These are phyloP conservation scores for Ophiostoma australiae DNA, from an alignment of 2,329 filamentous ascomycete genomes.

Conservation along the genomic window DNA sequence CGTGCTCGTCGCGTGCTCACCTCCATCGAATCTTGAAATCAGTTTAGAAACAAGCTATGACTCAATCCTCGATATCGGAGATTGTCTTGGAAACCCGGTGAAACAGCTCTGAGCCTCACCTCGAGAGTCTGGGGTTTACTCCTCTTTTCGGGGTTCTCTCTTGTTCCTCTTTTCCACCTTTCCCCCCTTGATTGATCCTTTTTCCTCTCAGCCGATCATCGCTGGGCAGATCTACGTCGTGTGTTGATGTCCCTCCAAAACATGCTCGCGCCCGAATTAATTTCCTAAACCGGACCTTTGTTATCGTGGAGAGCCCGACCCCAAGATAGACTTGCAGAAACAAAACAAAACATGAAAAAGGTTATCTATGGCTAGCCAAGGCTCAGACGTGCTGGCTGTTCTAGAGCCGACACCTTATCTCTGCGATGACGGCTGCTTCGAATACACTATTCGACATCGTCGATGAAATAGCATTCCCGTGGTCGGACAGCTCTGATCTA, in stretches of 20 bases:
- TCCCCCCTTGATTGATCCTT: neutral
- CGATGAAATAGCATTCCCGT: neutral
- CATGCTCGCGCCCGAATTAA: neutral
- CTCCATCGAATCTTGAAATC: neutral
- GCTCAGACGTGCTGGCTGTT: neutral
- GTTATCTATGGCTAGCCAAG: slow-evolving; percentile 1
- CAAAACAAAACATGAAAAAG: neutral
- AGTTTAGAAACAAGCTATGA: neutral
- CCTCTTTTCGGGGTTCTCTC: slow-evolving; percentile 9
- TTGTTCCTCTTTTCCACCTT: neutral
- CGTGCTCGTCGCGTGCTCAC: slow-evolving; percentile 1
- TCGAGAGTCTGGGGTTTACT: neutral
- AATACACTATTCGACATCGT: neutral
- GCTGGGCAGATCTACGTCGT: neutral
- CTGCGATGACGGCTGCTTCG: neutral
- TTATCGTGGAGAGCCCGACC: neutral
- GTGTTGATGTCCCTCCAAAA: neutral
- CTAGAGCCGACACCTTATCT: slow-evolving; percentile 5
- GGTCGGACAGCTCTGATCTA: neutral
- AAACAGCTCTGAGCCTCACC: neutral
- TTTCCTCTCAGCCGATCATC: neutral
- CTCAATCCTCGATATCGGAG: slow-evolving; percentile 11
- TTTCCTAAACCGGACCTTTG: slow-evolving; percentile 6
- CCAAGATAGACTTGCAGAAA: neutral
- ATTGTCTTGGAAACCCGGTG: neutral